Evolutionary conservation across 2,329 filamentous ascomycete genomes (phyloP), one percentile per base, ranked within the genome.

Genomic region (Sarocladium strictum): DNA sequence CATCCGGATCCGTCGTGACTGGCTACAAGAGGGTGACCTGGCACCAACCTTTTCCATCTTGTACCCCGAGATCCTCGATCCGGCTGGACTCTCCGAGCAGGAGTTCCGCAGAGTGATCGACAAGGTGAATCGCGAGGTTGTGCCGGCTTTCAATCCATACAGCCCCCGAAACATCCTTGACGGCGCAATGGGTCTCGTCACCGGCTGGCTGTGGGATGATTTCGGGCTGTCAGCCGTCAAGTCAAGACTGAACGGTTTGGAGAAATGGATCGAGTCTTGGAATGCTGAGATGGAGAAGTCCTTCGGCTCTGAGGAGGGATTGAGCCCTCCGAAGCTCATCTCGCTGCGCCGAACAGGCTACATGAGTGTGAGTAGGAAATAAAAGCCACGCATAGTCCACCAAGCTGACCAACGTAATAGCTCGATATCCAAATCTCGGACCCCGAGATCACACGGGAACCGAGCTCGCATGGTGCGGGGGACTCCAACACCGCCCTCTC

Each of bases 141-240:
- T 87, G 37, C 79, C 79, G n/a, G 85, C 87, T 0, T 97, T 96
- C 68, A 83, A 87, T 63, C 93, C 94, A 0, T 92, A 85, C 67
- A 84, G 79, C 54, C 72, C 81, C 62, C 78, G 89, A 52, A 96
- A 95, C 61, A 83, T 92, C 64, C 60, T 96, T 1, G 94, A 99
- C 69, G 82, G 84, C 12, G 68, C 90, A 11, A 67, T 97, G 61
- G 91, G 93, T 2, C 76, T 95, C 3, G 71, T 91, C 32, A 97
- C 94, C 0, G 89, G 93, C 21, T 99, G 92, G 89, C 64, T 97
- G 32, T 97, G 91, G 90, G 94, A 99, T 56, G 93, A 97, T 66
- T 63, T 93, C 21, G 91, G 93, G 1, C 72, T 90, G 33, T 89
- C 89, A 3, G 84, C 80, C 9, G 80, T 87, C 56, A 97, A 97